Conservation (phyloP, 1,284 basidiomycete genomes). For the Rhodotorula glutinis region DNA sequence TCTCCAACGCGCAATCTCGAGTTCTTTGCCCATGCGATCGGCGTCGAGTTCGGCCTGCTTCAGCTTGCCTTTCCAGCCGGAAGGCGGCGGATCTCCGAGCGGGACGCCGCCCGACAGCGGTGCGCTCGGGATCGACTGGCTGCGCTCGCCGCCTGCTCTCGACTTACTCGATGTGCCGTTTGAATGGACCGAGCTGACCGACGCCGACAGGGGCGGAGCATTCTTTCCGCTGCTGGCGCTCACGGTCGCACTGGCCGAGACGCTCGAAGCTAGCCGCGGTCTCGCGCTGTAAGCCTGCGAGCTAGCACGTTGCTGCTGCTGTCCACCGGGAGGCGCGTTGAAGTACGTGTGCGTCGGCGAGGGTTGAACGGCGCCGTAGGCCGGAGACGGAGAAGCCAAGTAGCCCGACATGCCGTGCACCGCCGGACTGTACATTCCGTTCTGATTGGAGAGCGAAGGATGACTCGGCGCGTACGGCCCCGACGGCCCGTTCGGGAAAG, state of each 20-base stretch:
- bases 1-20: slow-evolving; percentile 39
- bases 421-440: background rate
- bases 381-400: background rate
- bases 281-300: slow-evolving; percentile 2
- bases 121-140: background rate
- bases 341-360: slow-evolving; percentile 2
- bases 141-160: background rate
- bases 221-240: background rate
- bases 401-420: background rate
- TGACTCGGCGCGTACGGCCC: background rate
- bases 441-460: background rate
- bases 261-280: slow-evolving; percentile 18
- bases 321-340: background rate
- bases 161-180: background rate
- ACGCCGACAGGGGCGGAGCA: background rate
- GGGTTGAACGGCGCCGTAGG: background rate
- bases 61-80: slow-evolving; percentile 15
- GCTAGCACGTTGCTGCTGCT: background rate
- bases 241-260: slow-evolving; percentile 14
- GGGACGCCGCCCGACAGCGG: background rate
- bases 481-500: slow-evolving; percentile 4
- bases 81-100: slow-evolving; percentile 1
- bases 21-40: slow-evolving; percentile 30
- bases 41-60: slow-evolving; percentile 27
- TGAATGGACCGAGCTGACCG: background rate